phyloP scores from a whole-genome alignment of 768 basidiomycete species.

The Boletus sensibilis region DNA sequence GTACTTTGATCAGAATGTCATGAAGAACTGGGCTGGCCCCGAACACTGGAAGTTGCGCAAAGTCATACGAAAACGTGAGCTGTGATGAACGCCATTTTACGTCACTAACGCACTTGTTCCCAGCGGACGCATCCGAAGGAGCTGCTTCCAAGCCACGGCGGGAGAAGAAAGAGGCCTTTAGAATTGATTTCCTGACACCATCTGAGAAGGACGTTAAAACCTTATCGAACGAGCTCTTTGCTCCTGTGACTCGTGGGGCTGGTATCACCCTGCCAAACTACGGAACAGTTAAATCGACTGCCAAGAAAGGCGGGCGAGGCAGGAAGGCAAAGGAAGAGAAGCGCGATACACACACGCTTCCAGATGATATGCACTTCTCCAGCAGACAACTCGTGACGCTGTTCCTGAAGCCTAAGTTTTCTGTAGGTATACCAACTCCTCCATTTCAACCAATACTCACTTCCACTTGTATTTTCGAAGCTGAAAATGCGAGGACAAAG shows the following conservation, averaged over 20 bases:
- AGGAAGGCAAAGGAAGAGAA: conserved; percentile 57
- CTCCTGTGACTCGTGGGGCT: conserved; percentile 66
- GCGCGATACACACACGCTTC: conserved; percentile 73
- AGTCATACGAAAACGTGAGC: conserved; percentile 73
- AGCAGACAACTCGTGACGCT: conserved; percentile 85
- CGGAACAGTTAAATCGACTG: conserved; percentile 26
- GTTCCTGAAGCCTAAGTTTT: conserved; percentile 95
- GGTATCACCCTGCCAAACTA: conserved; percentile 68
- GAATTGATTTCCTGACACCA: conserved; percentile 73
- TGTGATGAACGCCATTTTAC: background rate
- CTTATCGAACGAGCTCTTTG: conserved; percentile 71
- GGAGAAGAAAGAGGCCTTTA: conserved; percentile 79
- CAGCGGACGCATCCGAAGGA: conserved; percentile 51
- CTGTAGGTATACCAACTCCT: conserved; percentile 49
- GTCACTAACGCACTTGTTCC: conserved; percentile 7
- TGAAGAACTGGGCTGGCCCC: conserved; percentile 98
- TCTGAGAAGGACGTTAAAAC: conserved; percentile 59
- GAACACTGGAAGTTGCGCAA: conserved; percentile 97
- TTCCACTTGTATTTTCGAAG: conserved; percentile 39
- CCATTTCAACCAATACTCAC: conserved; percentile 5
- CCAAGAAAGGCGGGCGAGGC: conserved; percentile 40
- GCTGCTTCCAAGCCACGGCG: conserved; percentile 53
- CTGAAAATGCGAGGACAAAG: conserved; percentile 84
- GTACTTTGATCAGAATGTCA: conserved; percentile 84
- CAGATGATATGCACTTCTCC: conserved; percentile 98